phyloP scores from a whole-genome alignment of 2,329 filamentous ascomycete species.

The Fusarium burgessii region DNA sequence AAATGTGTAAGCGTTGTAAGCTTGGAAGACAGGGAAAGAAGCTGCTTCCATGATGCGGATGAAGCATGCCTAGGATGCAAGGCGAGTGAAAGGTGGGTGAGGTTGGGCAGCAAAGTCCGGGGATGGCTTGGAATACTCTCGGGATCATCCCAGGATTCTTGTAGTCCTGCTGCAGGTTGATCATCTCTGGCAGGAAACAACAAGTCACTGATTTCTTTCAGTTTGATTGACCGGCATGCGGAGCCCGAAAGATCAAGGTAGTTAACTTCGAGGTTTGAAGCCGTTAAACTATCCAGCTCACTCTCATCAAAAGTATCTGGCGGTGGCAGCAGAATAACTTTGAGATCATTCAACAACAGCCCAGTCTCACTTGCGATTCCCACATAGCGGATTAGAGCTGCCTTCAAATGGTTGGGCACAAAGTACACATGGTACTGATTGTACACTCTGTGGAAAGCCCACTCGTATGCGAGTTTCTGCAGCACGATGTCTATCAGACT shows the following conservation, averaged over 20 bases:
- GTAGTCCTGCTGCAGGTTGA: conserved; percentile 45
- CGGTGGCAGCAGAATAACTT: conserved; percentile 57
- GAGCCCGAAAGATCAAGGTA: conserved; percentile 67
- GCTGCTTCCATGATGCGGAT: conserved; percentile 68
- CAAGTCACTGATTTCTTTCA: conserved; percentile 65
- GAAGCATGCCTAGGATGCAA: conserved; percentile 52
- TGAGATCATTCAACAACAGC: conserved; percentile 63
- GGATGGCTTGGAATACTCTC: conserved; percentile 50
- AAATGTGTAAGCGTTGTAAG: conserved; percentile 69
- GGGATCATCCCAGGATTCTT: conserved; percentile 67
- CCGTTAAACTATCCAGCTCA: conserved; percentile 42
- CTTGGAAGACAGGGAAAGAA: conserved; percentile 65
- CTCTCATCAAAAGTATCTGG: conserved; percentile 44
- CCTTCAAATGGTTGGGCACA: conserved; percentile 65
- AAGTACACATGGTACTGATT: conserved; percentile 68
- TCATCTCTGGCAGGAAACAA: conserved; percentile 57
- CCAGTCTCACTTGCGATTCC: conserved; percentile 59
- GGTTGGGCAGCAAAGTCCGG: conserved; percentile 62
- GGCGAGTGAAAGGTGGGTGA: conserved; percentile 72
- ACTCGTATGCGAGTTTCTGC: conserved; percentile 63
- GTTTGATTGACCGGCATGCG: conserved; percentile 61
- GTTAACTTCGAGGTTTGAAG: conserved; percentile 54
- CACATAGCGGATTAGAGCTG: conserved; percentile 64
- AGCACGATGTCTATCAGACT: conserved; percentile 66
- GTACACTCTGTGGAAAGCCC: conserved; percentile 67